Evolutionary conservation across 192 early-diverging fungal genomes (phyloP).

Genomic region (Bifiguratus adelaidae): DNA sequence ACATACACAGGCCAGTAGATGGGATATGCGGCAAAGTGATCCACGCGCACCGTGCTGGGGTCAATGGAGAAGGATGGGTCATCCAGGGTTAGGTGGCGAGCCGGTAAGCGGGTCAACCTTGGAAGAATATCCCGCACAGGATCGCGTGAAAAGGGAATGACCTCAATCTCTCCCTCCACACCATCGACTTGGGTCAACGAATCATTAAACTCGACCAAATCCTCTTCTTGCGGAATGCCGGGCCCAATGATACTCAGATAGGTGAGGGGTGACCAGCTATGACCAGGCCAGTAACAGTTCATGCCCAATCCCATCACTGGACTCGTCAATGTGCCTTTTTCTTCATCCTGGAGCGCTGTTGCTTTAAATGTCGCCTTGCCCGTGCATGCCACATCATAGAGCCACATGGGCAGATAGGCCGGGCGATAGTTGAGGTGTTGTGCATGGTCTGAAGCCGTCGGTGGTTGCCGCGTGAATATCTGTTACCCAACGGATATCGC

Average conservation of each 20-base stretch:
- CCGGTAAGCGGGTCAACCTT: not conserved
- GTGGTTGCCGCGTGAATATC: slow-evolving; percentile 10
- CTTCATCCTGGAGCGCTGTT: not conserved
- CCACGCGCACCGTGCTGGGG: not conserved
- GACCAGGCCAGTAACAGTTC: slow-evolving; percentile 17
- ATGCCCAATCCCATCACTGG: slow-evolving; percentile 8
- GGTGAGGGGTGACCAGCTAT: slow-evolving; percentile 11
- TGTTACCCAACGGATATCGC: not conserved
- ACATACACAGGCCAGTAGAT: slow-evolving; percentile 22
- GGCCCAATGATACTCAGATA: slow-evolving; percentile 15
- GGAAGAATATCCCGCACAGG: slow-evolving; percentile 8
- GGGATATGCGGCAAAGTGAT: slow-evolving; percentile 14
- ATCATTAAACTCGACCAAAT: slow-evolving; percentile 4
- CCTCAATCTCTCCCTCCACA: slow-evolving; percentile 4
- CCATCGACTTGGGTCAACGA: slow-evolving; percentile 1
- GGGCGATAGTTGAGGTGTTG: slow-evolving; percentile 8
- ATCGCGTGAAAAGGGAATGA: slow-evolving; percentile 11
- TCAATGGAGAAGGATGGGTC: not conserved
- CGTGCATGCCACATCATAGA: slow-evolving; percentile 13
- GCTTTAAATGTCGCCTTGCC: not conserved
- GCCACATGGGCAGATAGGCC: slow-evolving; percentile 19
- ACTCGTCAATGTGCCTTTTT: not conserved
- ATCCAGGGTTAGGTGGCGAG: not conserved
- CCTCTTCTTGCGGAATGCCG: not conserved
- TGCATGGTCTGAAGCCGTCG: slow-evolving; percentile 4